These are phyloP conservation scores for Castanea sativa DNA, from an alignment of 306 rosid species.

Conservation along the genomic window DNA sequence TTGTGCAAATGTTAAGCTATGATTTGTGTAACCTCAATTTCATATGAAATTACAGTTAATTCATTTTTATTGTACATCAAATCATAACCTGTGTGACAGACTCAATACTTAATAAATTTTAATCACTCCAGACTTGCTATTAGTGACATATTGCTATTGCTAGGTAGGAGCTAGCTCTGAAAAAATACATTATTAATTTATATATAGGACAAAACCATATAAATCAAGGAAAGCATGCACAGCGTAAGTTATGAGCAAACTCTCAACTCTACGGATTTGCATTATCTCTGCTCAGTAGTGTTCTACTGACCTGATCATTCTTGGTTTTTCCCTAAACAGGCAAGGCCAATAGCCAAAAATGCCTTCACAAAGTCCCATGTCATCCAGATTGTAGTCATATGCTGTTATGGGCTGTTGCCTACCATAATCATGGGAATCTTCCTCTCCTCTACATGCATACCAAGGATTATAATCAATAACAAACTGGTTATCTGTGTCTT, in stretches of 20 bases:
- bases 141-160: too few relatives aligned
- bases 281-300: neutral
- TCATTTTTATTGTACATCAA: too few relatives aligned
- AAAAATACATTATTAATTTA: too few relatives aligned
- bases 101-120: too few relatives aligned
- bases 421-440: neutral
- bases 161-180: too few relatives aligned
- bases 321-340: conserved; percentile 14
- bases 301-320: neutral
- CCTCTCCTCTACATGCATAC: conserved; percentile 13
- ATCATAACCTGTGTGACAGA: too few relatives aligned
- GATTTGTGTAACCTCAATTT: too few relatives aligned
- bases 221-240: neutral
- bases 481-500: conserved; percentile 11
- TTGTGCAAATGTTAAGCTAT: too few relatives aligned
- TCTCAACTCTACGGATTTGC: neutral
- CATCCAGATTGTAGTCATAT: conserved; percentile 2
- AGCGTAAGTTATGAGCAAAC: neutral
- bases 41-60: too few relatives aligned
- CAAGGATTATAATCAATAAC: conserved; percentile 21
- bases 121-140: too few relatives aligned
- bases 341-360: conserved; percentile 43
- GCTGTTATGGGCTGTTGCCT: conserved; percentile 15
- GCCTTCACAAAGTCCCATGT: conserved; percentile 20
- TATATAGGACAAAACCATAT: too few relatives aligned